These are phyloP conservation scores for Medicago arabica DNA, from an alignment of 306 rosid genomes.

Conservation along the genomic window DNA sequence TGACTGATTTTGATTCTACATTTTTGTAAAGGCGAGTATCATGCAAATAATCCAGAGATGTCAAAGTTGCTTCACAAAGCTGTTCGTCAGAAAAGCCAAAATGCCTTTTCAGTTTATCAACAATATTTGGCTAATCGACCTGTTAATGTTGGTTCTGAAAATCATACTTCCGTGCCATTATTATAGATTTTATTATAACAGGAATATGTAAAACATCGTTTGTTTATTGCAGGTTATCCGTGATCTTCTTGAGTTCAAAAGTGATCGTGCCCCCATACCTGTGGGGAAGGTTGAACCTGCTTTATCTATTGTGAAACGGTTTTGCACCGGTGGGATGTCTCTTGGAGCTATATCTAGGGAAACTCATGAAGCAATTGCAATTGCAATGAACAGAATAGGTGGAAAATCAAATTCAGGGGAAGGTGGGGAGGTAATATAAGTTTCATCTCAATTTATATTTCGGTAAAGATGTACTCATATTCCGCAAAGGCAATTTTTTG, in stretches of 20 bases:
- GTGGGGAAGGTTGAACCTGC: constrained; percentile 99
- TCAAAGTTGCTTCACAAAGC: constrained; percentile 99
- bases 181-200: constrained; percentile 17
- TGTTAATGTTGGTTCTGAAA: constrained; percentile 72
- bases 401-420: constrained; percentile 99
- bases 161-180: constrained; percentile 29
- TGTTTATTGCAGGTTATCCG: constrained; percentile 80
- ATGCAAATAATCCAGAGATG: constrained; percentile 99
- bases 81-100: constrained; percentile 96
- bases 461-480: too few relatives aligned
- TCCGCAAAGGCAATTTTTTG: not conserved
- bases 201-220: constrained; percentile 26
- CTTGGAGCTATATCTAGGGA: constrained; percentile 99
- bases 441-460: constrained; percentile 20
- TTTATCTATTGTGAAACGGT: constrained; percentile 83
- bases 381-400: constrained; percentile 98
- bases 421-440: constrained; percentile 92
- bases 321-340: constrained; percentile 99
- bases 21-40: constrained; percentile 82
- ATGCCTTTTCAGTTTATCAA: constrained; percentile 92
- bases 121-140: constrained; percentile 99
- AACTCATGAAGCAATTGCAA: constrained; percentile 97
- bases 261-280: constrained; percentile 86
- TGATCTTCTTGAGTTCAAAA: constrained; percentile 94
- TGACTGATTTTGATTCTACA: constrained; percentile 35